Base-by-base conservation (phyloP, 2,329 filamentous ascomycete genomes). In the Phialophora verrucosa region DNA sequence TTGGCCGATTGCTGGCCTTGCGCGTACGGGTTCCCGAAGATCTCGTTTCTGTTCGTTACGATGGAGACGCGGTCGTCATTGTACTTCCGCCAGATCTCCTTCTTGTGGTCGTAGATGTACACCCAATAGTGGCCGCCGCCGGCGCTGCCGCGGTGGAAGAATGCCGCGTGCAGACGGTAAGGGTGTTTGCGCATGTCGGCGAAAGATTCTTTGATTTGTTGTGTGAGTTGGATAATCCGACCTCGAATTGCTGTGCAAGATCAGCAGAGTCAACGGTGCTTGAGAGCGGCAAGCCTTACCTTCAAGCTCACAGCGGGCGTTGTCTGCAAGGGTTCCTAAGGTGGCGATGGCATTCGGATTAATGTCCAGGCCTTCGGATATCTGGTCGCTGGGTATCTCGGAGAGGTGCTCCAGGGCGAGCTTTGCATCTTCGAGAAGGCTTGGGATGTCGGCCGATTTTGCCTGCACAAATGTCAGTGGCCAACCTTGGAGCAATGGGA, bases 81-180 rank as follows among this genome's bases (percentile, higher is more conserved):
- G 83, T 97, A 99, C 74, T 91, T 92, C 64, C 93, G 89, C 93
- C 95, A 99, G 23, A 93, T 82, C 42, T 88, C 81, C 55, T 87
- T 86, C 70, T 89, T 86, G 77, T 96, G 96, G 79, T 98, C 95
- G 74, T 89, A 91, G 70, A 99, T 96, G 85, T 93, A 97, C 53
- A 97, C 92, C 90, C 92, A 97, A 80, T 98, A 99, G 78, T 99
- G 95, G 0, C 95, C 95, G 54, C 89, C 89, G 53, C 83, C 85
- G 49, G 89, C 84, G 31, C 78, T 80, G 32, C 85, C 84, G 23
- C 90, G 89, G 76, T 99, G 95, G 73, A 97, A 94, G 74, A 99
- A 96, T 35, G 97, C 91, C 0, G 94, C 92, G 72, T 97, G 93
- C 4, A 99, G 85, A 14, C 88, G 88, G 76, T 98, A 99, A 11